These are phyloP conservation scores for Microdochium paspali DNA, from an alignment of 2,329 filamentous ascomycete species.

Conservation along the genomic window DNA sequence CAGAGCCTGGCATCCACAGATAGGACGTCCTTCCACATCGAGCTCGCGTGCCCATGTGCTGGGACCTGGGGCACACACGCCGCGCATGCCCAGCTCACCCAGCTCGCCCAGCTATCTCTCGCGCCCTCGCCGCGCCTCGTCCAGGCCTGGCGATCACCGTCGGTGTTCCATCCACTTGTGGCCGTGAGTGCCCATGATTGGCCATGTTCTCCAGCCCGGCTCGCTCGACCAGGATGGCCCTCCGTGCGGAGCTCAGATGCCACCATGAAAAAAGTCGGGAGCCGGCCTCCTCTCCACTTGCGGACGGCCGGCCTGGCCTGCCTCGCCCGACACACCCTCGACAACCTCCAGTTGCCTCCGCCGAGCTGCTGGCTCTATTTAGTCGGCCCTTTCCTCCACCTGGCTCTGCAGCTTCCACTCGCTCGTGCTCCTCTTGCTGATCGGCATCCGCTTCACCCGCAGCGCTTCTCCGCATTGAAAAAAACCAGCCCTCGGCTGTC, in stretches of 20 bases:
- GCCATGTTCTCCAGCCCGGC: neutral
- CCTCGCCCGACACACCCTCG: neutral
- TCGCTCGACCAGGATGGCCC: neutral
- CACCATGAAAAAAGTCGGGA: neutral
- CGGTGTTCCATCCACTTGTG: slow-evolving; percentile 8
- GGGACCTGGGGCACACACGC: neutral
- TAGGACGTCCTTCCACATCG: slow-evolving; percentile 20
- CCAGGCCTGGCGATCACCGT: slow-evolving; percentile 15
- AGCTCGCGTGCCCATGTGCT: slow-evolving; percentile 4
- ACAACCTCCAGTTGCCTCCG: neutral
- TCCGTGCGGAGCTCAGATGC: neutral
- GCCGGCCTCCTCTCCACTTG: neutral
- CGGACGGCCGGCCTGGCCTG: neutral
- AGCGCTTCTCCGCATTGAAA: neutral
- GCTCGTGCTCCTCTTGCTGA: slow-evolving; percentile 1
- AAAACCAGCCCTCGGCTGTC: neutral
- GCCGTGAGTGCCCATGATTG: neutral
- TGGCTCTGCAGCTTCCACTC: neutral
- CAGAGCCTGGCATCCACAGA: slow-evolving; percentile 1
- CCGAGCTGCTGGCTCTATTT: neutral
- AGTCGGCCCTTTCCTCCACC: neutral
- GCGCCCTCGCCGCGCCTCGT: slow-evolving; percentile 1
- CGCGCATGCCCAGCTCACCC: too few species aligned
- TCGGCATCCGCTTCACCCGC: neutral
- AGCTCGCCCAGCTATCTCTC: neutral